phyloP scores from a whole-genome alignment of 805 yeast species.

The Candida schatavii region DNA sequence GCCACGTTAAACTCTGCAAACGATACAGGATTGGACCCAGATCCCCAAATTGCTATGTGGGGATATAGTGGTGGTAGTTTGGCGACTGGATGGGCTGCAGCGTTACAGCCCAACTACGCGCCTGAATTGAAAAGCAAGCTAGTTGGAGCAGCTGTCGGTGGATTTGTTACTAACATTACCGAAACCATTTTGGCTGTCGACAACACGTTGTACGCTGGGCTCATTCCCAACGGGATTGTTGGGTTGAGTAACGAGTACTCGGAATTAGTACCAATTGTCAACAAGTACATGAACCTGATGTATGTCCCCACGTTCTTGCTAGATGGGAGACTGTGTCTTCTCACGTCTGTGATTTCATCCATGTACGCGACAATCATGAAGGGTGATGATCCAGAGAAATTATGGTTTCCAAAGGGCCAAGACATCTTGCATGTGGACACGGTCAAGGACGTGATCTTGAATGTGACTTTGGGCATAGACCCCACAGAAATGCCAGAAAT shows the following conservation, averaged over 20 bases:
- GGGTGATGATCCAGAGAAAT: background rate
- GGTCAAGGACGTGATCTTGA: background rate
- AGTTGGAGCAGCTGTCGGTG: constrained; percentile 26
- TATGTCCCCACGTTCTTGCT: background rate
- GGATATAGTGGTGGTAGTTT: constrained; percentile 42
- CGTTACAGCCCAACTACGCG: constrained; percentile 35
- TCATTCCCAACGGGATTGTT: constrained; percentile 17
- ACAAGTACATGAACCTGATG: constrained; percentile 1
- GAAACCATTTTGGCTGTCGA: constrained; percentile 15
- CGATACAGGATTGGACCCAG: constrained; percentile 16
- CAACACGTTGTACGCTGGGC: constrained; percentile 18
- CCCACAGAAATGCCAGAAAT: constrained; percentile 16
- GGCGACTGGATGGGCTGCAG: constrained; percentile 38
- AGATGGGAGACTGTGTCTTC: background rate
- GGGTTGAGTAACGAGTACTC: constrained; percentile 23
- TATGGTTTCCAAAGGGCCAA: constrained; percentile 8
- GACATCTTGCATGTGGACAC: constrained; percentile 1
- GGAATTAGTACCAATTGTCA: constrained; percentile 7
- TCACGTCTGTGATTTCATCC: background rate
- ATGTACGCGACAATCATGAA: constrained; percentile 1
- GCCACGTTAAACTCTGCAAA: constrained; percentile 19
- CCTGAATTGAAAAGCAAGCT: constrained; percentile 26
- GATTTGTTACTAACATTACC: constrained; percentile 23
- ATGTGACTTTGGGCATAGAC: constrained; percentile 4
- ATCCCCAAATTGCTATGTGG: constrained; percentile 24